Percentiles rank a stretch among this genome's conserved stretches.
Conservation (phyloP, 768 basidiomycete species). For the Trametes sanguinea region DNA sequence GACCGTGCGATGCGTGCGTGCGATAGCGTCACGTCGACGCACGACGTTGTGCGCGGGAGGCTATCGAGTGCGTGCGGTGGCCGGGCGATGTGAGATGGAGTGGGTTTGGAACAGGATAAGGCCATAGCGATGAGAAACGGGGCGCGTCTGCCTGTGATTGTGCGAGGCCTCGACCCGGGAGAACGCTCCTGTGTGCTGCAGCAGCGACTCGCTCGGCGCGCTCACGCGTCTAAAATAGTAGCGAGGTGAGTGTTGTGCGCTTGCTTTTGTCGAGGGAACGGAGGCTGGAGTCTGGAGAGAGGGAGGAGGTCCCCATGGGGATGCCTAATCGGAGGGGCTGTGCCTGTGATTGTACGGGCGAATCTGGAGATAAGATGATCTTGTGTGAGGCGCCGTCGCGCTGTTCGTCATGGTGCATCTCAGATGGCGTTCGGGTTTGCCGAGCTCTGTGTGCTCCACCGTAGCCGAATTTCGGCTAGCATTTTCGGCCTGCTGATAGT, state of each 20-base stretch:
- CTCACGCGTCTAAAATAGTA: not conserved
- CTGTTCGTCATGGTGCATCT: slow-evolving; percentile 22
- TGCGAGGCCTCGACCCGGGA: not conserved
- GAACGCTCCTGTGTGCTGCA: no score
- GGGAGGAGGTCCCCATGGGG: slow-evolving; percentile 22
- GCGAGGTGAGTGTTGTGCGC: not conserved
- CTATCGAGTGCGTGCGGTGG: not conserved
- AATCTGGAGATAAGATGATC: slow-evolving; percentile 21
- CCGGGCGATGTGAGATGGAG: slow-evolving; percentile 16
- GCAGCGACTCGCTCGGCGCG: not conserved
- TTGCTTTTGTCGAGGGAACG: not conserved
- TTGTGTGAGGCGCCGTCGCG: slow-evolving; percentile 5
- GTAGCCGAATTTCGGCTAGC: no score
- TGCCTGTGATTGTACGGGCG: slow-evolving; percentile 19
- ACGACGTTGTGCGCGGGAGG: not conserved
- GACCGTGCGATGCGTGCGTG: not conserved
- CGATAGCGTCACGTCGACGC: not conserved
- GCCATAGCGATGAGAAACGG: slow-evolving; percentile 6
- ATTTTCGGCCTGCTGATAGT: no score
- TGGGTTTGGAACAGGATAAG: slow-evolving; percentile 7
- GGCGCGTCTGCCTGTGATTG: not conserved
- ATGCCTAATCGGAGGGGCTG: slow-evolving; percentile 8
- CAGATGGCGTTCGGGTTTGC: slow-evolving; percentile 10
- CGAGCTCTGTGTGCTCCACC: no score
- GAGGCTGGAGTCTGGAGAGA: not conserved